Conservation (phyloP, 495 filamentous ascomycete species). For the Lindgomyces ingoldianus region DNA sequence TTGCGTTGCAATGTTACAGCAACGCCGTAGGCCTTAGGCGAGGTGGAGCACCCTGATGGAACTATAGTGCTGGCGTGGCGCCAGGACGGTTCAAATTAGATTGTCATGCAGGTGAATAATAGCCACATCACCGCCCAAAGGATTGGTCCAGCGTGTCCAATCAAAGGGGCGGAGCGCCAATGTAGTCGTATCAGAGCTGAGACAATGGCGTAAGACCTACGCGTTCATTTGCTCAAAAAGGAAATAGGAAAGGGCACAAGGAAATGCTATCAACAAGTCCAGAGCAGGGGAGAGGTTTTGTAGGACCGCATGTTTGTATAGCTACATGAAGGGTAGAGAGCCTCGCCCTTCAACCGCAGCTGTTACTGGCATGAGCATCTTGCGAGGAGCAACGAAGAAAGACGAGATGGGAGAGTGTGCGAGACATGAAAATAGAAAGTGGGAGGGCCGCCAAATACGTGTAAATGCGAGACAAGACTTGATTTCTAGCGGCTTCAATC, state of each 20-base stretch:
- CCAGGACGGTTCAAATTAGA: background rate
- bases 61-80: constrained; percentile 15
- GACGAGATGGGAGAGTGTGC: constrained; percentile 14
- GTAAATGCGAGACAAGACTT: constrained; percentile 11
- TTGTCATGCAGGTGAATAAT: constrained; percentile 8
- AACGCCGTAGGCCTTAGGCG: constrained; percentile 16
- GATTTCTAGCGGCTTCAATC: background rate
- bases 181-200: constrained; percentile 20
- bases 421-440: constrained; percentile 16
- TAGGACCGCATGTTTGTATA: constrained; percentile 5
- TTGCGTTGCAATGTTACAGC: constrained; percentile 8
- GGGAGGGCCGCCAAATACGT: background rate
- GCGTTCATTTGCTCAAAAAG: constrained; percentile 17
- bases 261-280: constrained; percentile 17
- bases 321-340: constrained; percentile 22
- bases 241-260: constrained; percentile 16
- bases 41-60: constrained; percentile 16
- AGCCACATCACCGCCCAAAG: constrained; percentile 4
- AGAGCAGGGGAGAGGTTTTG: constrained; percentile 17
- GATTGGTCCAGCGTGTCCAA: constrained; percentile 22
- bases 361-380: constrained; percentile 15
- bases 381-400: constrained; percentile 20
- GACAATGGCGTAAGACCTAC: constrained; percentile 29
- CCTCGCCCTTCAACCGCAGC: constrained; percentile 22
- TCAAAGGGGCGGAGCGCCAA: constrained; percentile 13